Base-by-base conservation (phyloP, 768 basidiomycete genomes). In the Psilocybe azurescens region DNA sequence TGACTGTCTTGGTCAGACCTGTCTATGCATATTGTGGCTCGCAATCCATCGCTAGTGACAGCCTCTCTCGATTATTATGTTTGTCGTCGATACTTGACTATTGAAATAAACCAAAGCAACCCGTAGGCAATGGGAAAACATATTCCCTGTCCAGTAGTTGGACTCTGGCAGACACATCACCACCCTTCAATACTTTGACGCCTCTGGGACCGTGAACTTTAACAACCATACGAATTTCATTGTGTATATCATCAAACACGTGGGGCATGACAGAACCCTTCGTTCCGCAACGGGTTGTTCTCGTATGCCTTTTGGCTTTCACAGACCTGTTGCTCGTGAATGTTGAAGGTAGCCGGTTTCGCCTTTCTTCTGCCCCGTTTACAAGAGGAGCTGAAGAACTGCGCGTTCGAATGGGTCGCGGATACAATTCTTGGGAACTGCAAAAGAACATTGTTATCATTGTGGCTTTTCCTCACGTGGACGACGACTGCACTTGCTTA, bases 401-500 rank as follows among this genome's bases (percentile, higher is more conserved):
- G n/a, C n/a, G n/a, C 10, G 10, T 13, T 53, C 5, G 2, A 53
- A 6, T 20, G 20, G 7, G 48, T 10, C n/a, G 5, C 52, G 32
- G 52, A 30, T 53, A 33, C 30, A 53, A 14, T 53, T 36, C 5
- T 33, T 36, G 52, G 32, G 32, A 53, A 20, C 14, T 53, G 30
- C 1, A 16, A 30, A 36, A 53, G 52, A 33, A 18, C 18, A 11
- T 32, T 29, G 5, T 4, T 13, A 2, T 29, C 5, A 9, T 33
- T 33, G 33, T 44, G 41, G n/a, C 32, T 53, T 33, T 18, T 20
- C 32, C 52, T 53, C 52, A 53, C 52, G 52, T 53, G 52, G 52
- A 7, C 30, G 32, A 14, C 33, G n/a, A n/a, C n/a, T 36, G n/a
- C 24, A 36, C 30, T 16, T 30, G 6, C 10, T 52, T 51, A 13